Evolutionary conservation across 2,329 filamentous ascomycete species (phyloP).

Genomic region (Seiridium cupressi): DNA sequence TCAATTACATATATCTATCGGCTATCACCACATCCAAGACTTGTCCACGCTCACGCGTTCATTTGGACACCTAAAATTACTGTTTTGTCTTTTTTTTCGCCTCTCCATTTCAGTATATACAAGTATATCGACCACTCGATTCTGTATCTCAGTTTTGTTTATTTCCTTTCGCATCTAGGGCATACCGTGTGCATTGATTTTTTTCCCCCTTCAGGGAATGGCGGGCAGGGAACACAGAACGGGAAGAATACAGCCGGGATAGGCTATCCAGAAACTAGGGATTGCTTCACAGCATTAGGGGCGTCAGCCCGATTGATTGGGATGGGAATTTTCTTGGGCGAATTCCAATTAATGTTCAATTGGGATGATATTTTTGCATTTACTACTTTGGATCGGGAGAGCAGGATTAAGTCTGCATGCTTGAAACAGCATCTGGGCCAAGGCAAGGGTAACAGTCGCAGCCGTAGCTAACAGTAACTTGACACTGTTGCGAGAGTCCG

Average conservation of each 20-base stretch:
- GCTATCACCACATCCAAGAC: neutral
- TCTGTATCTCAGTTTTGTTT: conserved; percentile 1
- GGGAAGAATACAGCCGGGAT: neutral
- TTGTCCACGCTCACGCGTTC: conserved; percentile 3
- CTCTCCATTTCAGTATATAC: conserved; percentile 3
- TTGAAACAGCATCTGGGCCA: too few relatives aligned
- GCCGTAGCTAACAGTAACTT: too few relatives aligned
- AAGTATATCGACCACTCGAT: conserved; percentile 6
- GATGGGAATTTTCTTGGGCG: too few relatives aligned
- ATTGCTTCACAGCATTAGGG: neutral
- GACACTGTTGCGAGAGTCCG: too few relatives aligned
- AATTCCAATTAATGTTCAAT: too few relatives aligned
- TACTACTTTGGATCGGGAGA: too few relatives aligned
- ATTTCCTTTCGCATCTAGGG: neutral
- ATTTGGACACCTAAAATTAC: neutral
- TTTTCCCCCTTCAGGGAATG: neutral
- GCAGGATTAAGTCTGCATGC: too few relatives aligned
- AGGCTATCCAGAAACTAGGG: neutral
- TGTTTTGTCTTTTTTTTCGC: neutral
- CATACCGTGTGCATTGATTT: conserved; percentile 2
- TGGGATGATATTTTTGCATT: too few relatives aligned
- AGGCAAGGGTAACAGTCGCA: too few relatives aligned
- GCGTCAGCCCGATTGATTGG: too few relatives aligned
- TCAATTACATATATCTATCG: neutral
- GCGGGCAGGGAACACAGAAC: neutral